Conservation (phyloP, 2,329 filamentous ascomycete species). For the Raffaelea arxii region DNA sequence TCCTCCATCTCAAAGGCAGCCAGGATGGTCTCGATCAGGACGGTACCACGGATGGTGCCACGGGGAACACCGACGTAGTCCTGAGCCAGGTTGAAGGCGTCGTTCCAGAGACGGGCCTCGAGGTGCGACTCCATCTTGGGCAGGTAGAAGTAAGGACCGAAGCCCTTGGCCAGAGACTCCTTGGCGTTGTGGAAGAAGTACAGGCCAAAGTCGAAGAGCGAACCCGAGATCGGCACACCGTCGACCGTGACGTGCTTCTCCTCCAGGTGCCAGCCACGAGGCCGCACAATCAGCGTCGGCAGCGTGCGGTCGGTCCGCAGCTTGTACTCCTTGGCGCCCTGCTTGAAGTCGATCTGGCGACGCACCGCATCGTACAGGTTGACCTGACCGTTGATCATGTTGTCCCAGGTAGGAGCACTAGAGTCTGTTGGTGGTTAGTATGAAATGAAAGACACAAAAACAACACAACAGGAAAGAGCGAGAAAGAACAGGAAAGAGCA, state of each 20-base stretch:
- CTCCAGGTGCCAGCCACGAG: conserved; percentile 94
- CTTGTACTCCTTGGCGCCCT: conserved; percentile 93
- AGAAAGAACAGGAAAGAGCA: background rate
- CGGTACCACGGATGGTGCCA: conserved; percentile 88
- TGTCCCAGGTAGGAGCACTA: conserved; percentile 93
- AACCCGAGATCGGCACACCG: conserved; percentile 85
- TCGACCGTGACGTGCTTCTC: conserved; percentile 98
- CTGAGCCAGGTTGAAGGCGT: conserved; percentile 91
- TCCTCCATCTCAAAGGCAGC: conserved; percentile 99
- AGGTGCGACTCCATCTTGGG: conserved; percentile 98
- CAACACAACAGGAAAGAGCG: background rate
- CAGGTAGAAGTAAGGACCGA: conserved; percentile 94
- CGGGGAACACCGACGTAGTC: conserved; percentile 84
- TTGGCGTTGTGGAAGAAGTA: conserved; percentile 99
- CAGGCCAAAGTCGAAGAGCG: conserved; percentile 92
- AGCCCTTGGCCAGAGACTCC: conserved; percentile 74
- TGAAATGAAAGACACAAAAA: background rate
- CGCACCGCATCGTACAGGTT: conserved; percentile 96
- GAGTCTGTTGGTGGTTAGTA: conserved; percentile 54
- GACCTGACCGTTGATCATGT: conserved; percentile 97
- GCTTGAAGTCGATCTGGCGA: conserved; percentile 91
- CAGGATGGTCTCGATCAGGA: conserved; percentile 94
- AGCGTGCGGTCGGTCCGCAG: conserved; percentile 78
- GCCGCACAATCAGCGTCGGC: conserved; percentile 87
- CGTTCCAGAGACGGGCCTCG: conserved; percentile 96